These are phyloP conservation scores for Penicillium sp. DNA, from an alignment of 2,329 filamentous ascomycete species.

Conservation along the genomic window DNA sequence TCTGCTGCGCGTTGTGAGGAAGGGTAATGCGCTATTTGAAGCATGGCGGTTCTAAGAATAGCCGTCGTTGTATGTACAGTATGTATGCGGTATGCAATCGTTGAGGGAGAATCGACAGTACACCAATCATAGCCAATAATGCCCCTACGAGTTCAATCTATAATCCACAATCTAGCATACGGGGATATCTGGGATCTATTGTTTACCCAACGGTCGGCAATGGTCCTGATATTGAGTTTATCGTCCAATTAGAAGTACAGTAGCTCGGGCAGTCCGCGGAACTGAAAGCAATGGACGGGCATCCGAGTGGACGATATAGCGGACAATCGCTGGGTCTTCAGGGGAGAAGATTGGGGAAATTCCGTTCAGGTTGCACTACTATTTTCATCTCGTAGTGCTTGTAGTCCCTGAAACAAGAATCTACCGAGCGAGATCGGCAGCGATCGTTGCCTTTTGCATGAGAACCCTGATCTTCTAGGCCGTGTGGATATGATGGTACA, in stretches of 20 bases:
- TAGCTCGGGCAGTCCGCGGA: constrained; percentile 25
- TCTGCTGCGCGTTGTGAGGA: constrained; percentile 42
- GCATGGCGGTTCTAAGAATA: constrained; percentile 43
- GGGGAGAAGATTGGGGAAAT: constrained; percentile 9
- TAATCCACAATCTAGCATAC: neutral
- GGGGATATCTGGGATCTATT: neutral
- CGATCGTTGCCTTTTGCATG: neutral
- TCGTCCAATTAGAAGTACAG: constrained; percentile 11
- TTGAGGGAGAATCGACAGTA: constrained; percentile 1
- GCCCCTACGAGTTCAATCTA: neutral
- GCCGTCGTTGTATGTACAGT: neutral
- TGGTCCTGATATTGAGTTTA: neutral
- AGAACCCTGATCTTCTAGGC: constrained; percentile 5
- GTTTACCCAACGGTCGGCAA: neutral
- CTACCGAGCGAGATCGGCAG: constrained; percentile 11
- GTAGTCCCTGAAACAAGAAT: neutral
- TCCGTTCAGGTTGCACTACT: constrained; percentile 4
- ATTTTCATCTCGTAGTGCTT: too few species aligned
- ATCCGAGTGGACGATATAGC: constrained; percentile 21
- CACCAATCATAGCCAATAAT: neutral
- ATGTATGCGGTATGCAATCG: neutral
- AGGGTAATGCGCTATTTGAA: constrained; percentile 44
- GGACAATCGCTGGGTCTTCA: constrained; percentile 11
- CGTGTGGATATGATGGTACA: constrained; percentile 5
- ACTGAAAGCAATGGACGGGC: constrained; percentile 19